Conservation (phyloP, 2,329 filamentous ascomycete species). For the Talaromyces funiculosus region DNA sequence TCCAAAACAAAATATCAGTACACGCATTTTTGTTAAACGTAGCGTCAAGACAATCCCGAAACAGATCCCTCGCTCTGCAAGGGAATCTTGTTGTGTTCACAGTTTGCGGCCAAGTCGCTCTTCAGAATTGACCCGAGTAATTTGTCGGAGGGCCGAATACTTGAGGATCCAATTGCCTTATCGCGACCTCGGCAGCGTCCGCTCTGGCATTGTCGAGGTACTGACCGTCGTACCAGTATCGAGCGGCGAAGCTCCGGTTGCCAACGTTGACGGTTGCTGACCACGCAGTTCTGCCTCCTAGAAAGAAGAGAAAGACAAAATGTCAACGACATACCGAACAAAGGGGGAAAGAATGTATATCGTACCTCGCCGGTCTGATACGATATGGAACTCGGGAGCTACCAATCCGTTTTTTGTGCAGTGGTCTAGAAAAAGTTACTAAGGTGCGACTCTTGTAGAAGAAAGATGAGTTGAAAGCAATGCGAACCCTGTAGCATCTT, state of each 20-base stretch:
- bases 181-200: slow-evolving; percentile 79
- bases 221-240: slow-evolving; percentile 88
- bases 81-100: neutral
- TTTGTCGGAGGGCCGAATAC: slow-evolving; percentile 18
- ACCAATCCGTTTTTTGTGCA: slow-evolving; percentile 52
- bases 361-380: slow-evolving; percentile 69
- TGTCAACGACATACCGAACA: slow-evolving; percentile 6
- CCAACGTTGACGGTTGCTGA: slow-evolving; percentile 72
- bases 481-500: slow-evolving; percentile 50
- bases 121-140: slow-evolving; percentile 22
- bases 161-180: slow-evolving; percentile 30
- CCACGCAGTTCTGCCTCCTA: slow-evolving; percentile 88
- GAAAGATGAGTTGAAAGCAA: neutral
- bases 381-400: slow-evolving; percentile 60
- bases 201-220: slow-evolving; percentile 83
- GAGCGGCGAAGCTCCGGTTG: slow-evolving; percentile 60
- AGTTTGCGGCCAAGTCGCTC: neutral
- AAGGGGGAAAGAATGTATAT: slow-evolving; percentile 19
- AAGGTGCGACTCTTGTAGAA: slow-evolving; percentile 15
- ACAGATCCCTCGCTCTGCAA: neutral
- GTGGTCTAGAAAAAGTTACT: slow-evolving; percentile 41
- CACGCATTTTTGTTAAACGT: neutral
- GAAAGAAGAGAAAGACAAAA: slow-evolving; percentile 5
- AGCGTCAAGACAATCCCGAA: neutral
- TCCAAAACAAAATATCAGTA: slow-evolving; percentile 6